Percentiles rank a stretch among this genome's conserved stretches.
Conservation (phyloP, 768 basidiomycete genomes). For the Kwoniella dejecticola region DNA sequence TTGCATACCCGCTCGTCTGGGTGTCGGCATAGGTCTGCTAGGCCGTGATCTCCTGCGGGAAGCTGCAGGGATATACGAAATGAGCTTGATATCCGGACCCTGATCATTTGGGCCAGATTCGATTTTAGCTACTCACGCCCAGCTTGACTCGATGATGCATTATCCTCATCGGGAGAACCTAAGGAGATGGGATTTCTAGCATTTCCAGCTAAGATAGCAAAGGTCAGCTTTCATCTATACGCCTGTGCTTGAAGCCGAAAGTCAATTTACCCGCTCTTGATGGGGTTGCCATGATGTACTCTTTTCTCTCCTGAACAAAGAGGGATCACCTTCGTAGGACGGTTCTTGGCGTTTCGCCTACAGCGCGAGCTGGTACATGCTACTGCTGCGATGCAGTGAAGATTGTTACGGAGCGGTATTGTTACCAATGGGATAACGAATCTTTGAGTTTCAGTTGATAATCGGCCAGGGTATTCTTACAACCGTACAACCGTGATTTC, state of each 20-base stretch:
- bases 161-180: conserved; percentile 15
- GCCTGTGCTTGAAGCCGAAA: neutral
- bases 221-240: conserved; percentile 4
- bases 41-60: neutral
- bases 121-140: conserved; percentile 16
- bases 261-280: conserved; percentile 10
- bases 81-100: conserved; percentile 1
- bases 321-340: too few relatives aligned
- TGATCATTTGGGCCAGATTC: neutral
- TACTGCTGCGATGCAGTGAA: too few relatives aligned
- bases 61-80: neutral
- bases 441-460: neutral
- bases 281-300: conserved; percentile 10
- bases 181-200: conserved; percentile 7
- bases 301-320: too few relatives aligned
- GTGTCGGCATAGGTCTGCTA: neutral
- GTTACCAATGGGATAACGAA: too few relatives aligned
- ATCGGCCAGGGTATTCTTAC: neutral
- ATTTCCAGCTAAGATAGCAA: neutral
- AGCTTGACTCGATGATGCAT: conserved; percentile 8
- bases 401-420: too few relatives aligned
- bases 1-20: neutral
- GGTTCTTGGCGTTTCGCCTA: too few relatives aligned
- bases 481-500: neutral
- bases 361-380: too few relatives aligned